Conservation (phyloP, 176 grass and related monocot genomes). For the Otatea glauca region DNA sequence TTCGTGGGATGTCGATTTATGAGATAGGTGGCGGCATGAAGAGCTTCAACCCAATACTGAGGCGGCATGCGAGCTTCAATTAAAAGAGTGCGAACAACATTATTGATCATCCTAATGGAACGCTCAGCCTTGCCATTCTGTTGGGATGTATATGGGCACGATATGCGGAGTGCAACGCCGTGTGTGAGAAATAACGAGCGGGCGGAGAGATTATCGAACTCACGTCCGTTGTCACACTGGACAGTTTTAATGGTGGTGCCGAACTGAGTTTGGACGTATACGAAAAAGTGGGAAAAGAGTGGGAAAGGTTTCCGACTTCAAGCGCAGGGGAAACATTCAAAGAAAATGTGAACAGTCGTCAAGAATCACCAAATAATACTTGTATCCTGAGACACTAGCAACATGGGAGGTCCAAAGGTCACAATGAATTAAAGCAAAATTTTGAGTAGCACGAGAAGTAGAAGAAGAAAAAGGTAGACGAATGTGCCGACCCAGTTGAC, state of each 20-base stretch:
- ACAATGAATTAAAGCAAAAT: no score
- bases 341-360: no score
- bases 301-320: neutral
- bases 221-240: neutral
- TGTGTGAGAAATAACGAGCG: no score
- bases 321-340: neutral
- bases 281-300: neutral
- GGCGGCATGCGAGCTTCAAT: neutral
- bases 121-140: neutral
- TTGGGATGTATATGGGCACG: neutral
- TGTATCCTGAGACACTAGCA: neutral
- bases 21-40: neutral
- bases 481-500: no score
- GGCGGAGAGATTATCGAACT: neutral
- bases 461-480: no score
- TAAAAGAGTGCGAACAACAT: neutral
- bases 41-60: constrained; percentile 19
- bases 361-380: neutral
- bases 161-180: neutral
- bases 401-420: no score
- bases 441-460: no score
- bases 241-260: neutral
- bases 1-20: neutral
- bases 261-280: neutral
- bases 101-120: neutral